Base-by-base conservation (phyloP, 1,284 basidiomycete genomes). In the Ustilago loliicola region DNA sequence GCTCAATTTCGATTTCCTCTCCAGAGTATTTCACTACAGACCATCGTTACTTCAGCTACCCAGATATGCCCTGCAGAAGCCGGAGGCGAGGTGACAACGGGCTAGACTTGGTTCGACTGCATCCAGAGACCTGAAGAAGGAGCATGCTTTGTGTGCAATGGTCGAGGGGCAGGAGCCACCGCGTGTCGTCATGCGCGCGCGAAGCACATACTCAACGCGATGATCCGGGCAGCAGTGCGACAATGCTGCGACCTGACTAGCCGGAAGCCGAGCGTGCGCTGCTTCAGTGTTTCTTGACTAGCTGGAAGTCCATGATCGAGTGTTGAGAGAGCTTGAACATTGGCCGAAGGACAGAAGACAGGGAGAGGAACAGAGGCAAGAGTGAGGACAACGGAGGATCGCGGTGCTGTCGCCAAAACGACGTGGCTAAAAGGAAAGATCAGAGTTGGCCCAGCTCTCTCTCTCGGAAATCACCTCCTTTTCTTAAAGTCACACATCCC, bases 391-490 rank as follows among this genome's bases (percentile, higher is more conserved):
- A 32, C 27, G 15, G n/a, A 30, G 34, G 21, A 23, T 57, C 23
- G 25, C 17, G 13, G 29, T 23, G 55, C 42, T 63, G 66, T 69
- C 66, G 40, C 57, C 66, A 69, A 53, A 53, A 56, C 59, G 66
- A 69, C 66, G 42, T 38, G 66, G 55, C 54, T 61, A 67, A 52
- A 55, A 19, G 9, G 48, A 29, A 27, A 25, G 19, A 21, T 10
- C 40, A 17, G 13, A 17, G 15, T 45, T 21, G 8, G 48, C 25
- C 29, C 48, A 21, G n/a, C 36, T 27, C 9, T 19, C 23, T 29
- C 19, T 47, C 48, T 36, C 23, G 40, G 15, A 42, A 60, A 40
- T 69, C 67, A 64, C 67, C 40, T 25, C 6, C 11, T 13, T 27
- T 51, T 29, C 15, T 19, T 57, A 34, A 38, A 57, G 21, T 64